These are phyloP conservation scores for Syncephalastrum contaminatum DNA, from an alignment of 371 early-diverging fungal genomes.

Conservation along the genomic window DNA sequence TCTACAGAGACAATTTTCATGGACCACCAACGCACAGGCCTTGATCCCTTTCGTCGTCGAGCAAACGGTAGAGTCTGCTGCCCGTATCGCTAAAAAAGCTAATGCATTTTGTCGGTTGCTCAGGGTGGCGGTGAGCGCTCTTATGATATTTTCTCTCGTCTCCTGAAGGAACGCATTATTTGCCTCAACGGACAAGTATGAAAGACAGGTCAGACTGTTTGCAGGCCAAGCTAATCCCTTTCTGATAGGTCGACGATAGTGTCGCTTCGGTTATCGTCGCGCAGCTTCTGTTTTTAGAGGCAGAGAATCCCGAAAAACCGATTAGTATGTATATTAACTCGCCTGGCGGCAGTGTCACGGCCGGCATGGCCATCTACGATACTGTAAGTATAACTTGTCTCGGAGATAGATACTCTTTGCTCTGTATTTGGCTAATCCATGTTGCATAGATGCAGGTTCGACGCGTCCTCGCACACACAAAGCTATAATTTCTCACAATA, in stretches of 20 bases:
- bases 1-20: too few relatives aligned
- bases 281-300: constrained; percentile 93
- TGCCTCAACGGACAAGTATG: constrained; percentile 88
- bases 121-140: constrained; percentile 79
- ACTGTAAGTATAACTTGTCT: constrained; percentile 53
- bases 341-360: constrained; percentile 95
- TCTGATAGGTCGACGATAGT: constrained; percentile 72
- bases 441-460: too few relatives aligned
- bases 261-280: constrained; percentile 88
- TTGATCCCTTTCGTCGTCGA: constrained; percentile 71
- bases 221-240: not conserved
- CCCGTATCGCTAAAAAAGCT: not conserved
- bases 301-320: constrained; percentile 91
- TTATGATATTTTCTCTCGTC: constrained; percentile 95
- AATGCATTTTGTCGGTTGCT: not conserved
- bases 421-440: too few relatives aligned
- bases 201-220: not conserved
- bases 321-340: constrained; percentile 95
- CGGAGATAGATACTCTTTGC: too few relatives aligned
- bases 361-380: constrained; percentile 94
- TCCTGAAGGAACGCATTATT: constrained; percentile 95
- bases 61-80: constrained; percentile 57
- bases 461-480: too few relatives aligned
- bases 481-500: not conserved
- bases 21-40: constrained; percentile 35